These are phyloP conservation scores for Phaeotremella skinneri DNA, from an alignment of 768 basidiomycete species.

Conservation along the genomic window DNA sequence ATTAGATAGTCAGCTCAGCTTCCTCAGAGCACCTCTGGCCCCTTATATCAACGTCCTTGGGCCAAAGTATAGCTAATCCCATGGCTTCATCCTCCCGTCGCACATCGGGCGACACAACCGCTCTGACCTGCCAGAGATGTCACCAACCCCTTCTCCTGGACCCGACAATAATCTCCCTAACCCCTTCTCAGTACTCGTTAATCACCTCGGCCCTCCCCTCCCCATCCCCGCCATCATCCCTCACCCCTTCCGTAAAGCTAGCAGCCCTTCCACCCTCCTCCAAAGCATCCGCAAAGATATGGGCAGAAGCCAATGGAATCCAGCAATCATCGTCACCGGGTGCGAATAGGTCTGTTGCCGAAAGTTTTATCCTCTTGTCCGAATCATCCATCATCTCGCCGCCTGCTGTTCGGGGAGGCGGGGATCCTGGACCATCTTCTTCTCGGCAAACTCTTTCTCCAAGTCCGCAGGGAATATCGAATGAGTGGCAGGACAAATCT, in stretches of 20 bases:
- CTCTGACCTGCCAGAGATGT: background rate
- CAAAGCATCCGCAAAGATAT: conserved; percentile 37
- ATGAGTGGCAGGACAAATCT: background rate
- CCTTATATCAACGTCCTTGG: too few relatives aligned
- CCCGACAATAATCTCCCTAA: conserved; percentile 81
- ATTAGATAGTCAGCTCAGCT: too few relatives aligned
- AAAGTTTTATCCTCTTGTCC: conserved; percentile 37
- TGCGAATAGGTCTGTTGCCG: conserved; percentile 14
- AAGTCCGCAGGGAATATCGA: conserved; percentile 72
- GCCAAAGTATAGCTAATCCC: background rate
- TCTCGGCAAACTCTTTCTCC: conserved; percentile 73
- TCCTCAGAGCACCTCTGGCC: too few relatives aligned
- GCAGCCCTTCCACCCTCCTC: conserved; percentile 54
- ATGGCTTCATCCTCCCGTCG: background rate
- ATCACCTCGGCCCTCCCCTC: conserved; percentile 69
- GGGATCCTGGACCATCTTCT: conserved; percentile 67
- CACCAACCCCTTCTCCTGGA: conserved; percentile 77
- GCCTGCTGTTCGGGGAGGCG: conserved; percentile 64
- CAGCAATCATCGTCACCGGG: background rate
- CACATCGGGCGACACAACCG: background rate
- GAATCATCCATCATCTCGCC: conserved; percentile 57
- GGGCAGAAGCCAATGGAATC: conserved; percentile 28
- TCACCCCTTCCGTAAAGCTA: conserved; percentile 45
- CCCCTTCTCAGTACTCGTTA: conserved; percentile 83
- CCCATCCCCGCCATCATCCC: conserved; percentile 47